phyloP scores from a whole-genome alignment of 2,329 filamentous ascomycete genomes.

The Escovopsis sp. region DNA sequence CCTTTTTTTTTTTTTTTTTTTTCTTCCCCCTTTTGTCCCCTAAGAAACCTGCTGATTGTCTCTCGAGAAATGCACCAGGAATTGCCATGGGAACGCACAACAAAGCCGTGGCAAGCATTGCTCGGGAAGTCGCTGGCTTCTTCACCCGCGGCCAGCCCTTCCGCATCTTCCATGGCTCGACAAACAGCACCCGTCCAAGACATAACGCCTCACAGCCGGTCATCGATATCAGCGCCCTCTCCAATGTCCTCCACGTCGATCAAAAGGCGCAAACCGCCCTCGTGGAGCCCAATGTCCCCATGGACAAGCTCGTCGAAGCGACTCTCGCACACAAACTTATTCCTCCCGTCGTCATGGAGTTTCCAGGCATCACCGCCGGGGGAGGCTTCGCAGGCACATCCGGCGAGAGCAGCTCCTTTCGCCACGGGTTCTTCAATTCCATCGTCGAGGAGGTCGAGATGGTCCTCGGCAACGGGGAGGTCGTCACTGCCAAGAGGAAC shows the following conservation, averaged over 20 bases:
- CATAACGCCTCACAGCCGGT: slow-evolving; percentile 15
- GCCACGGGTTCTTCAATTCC: slow-evolving; percentile 56
- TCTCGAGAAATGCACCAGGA: background rate
- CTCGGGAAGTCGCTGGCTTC: slow-evolving; percentile 31
- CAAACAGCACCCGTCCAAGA: slow-evolving; percentile 53
- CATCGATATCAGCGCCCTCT: slow-evolving; percentile 51
- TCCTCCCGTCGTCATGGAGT: slow-evolving; percentile 62
- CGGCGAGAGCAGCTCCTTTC: slow-evolving; percentile 56
- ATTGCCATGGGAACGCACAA: slow-evolving; percentile 35
- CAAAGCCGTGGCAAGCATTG: slow-evolving; percentile 31
- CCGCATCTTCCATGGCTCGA: slow-evolving; percentile 64
- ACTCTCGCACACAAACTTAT: slow-evolving; percentile 52
- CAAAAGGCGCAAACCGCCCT: slow-evolving; percentile 39
- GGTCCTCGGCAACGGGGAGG: slow-evolving; percentile 50
- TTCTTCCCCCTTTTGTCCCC: background rate
- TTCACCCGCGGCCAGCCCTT: slow-evolving; percentile 41
- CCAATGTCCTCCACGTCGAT: slow-evolving; percentile 50
- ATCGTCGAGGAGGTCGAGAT: slow-evolving; percentile 52
- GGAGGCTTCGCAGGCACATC: slow-evolving; percentile 58
- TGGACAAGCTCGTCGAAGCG: slow-evolving; percentile 54
- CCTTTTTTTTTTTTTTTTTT: background rate
- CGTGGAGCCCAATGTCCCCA: slow-evolving; percentile 62
- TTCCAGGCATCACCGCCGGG: slow-evolving; percentile 60
- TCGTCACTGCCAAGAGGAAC: slow-evolving; percentile 35
- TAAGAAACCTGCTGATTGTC: background rate